Percentiles rank a stretch among this genome's conserved stretches.
These are phyloP conservation scores for Musa beccarii DNA, from an alignment of 176 grass and related monocot species.

Conservation along the genomic window DNA sequence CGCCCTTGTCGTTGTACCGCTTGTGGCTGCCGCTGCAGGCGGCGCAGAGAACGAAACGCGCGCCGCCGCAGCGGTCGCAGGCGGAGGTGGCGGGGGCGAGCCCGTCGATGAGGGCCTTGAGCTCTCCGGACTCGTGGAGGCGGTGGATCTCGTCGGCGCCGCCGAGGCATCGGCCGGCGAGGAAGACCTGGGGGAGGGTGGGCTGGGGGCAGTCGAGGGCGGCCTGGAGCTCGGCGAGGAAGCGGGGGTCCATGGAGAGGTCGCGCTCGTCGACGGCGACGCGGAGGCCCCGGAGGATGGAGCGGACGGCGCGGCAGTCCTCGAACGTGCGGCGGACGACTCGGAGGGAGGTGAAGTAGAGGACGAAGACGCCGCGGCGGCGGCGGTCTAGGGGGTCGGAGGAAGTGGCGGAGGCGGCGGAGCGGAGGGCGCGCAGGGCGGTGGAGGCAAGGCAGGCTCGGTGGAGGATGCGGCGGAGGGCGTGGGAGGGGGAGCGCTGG, in stretches of 20 bases:
- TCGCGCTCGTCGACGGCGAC: conserved; percentile 60
- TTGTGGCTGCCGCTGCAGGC: conserved; percentile 61
- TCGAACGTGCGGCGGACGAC: conserved; percentile 63
- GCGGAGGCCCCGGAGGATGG: conserved; percentile 53
- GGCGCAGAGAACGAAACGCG: conserved; percentile 53
- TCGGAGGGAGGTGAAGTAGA: conserved; percentile 77
- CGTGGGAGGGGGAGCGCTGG: conserved; percentile 11
- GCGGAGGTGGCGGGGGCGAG: conserved; percentile 3
- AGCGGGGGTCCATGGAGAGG: conserved; percentile 58
- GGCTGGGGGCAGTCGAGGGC: conserved; percentile 29
- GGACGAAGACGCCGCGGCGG: conserved; percentile 40
- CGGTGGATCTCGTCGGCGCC: conserved; percentile 65
- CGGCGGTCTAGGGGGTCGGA: conserved; percentile 21
- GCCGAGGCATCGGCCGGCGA: conserved; percentile 53
- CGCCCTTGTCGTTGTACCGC: conserved; percentile 51
- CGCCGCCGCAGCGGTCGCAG: conserved; percentile 50
- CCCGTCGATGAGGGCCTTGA: conserved; percentile 38
- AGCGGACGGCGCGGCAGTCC: conserved; percentile 52
- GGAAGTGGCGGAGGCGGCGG: conserved; percentile 23
- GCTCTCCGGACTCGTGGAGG: conserved; percentile 62
- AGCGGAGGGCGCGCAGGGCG: conserved; percentile 41
- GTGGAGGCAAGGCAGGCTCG: conserved; percentile 48
- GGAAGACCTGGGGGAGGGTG: conserved; percentile 63
- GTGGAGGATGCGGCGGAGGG: conserved; percentile 46
- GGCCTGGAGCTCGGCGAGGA: conserved; percentile 42